Evolutionary conservation across 2,329 filamentous ascomycete genomes (phyloP).

Genomic region (Microdochium nivale): DNA sequence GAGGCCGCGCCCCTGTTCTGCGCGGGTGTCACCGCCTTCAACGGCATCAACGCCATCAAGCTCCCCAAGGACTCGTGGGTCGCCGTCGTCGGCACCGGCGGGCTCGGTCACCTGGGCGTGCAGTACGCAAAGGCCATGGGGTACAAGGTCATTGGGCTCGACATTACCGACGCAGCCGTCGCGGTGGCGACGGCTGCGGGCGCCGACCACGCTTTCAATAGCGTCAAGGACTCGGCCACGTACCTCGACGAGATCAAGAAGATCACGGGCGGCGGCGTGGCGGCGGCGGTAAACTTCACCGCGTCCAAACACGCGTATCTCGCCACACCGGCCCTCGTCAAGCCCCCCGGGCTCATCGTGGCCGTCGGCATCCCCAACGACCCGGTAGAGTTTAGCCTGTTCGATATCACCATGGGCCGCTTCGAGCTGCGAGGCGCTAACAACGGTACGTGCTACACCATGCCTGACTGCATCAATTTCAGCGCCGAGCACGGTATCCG

Average conservation of each 20-base stretch:
- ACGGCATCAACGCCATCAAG: slow-evolving; percentile 8
- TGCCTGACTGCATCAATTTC: neutral
- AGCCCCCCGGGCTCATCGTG: neutral
- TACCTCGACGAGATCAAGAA: neutral
- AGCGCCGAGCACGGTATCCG: neutral
- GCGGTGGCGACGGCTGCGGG: slow-evolving; percentile 3
- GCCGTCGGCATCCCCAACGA: neutral
- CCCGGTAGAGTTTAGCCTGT: neutral
- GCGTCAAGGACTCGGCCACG: neutral
- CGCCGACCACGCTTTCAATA: neutral
- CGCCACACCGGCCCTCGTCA: neutral
- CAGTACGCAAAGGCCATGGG: slow-evolving; percentile 16
- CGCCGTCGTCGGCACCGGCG: slow-evolving; percentile 15
- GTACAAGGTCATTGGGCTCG: slow-evolving; percentile 13
- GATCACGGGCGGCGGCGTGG: neutral
- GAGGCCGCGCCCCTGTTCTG: slow-evolving; percentile 18
- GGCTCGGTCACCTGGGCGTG: slow-evolving; percentile 15
- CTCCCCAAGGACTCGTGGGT: slow-evolving; percentile 11
- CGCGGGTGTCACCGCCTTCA: slow-evolving; percentile 17
- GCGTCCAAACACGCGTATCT: neutral
- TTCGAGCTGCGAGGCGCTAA: neutral
- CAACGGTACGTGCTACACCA: neutral
- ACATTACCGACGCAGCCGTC: slow-evolving; percentile 10
- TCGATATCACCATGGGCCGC: neutral
- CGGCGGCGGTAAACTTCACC: neutral